Base-by-base conservation (phyloP, 78 protist species). In the Paulinella micropora region DNA sequence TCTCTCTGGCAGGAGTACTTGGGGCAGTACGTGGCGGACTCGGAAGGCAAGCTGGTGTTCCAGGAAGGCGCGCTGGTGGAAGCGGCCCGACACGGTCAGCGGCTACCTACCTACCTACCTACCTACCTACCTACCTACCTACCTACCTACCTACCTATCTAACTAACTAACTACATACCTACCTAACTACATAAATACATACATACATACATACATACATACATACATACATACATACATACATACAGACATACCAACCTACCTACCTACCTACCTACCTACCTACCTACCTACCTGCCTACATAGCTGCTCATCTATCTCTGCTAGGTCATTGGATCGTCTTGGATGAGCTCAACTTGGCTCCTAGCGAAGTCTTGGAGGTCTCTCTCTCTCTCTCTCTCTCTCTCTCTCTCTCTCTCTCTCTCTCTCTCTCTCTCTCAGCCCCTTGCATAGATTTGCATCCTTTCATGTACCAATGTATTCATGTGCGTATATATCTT, bases 281-380 rank as follows among this genome's bases (percentile, higher is more conserved):
- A n/a, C n/a, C n/a, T n/a, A n/a, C n/a, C n/a, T n/a, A n/a, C n/a
- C n/a, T n/a, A n/a, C n/a, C n/a, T n/a, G n/a, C n/a, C n/a, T n/a
- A n/a, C n/a, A n/a, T n/a, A n/a, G n/a, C n/a, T n/a, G n/a, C n/a
- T n/a, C n/a, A n/a, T n/a, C n/a, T n/a, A n/a, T n/a, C 69, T 6
- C 69, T 41, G 31, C 69, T 3, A 6, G 69, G 69, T 3, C 87
- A 36, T 89, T 99, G 99, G 99, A 87, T 99, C 0, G 95, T 98
- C 0, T 91, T 99, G 37, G 99, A 99, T 83, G 99, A 99, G 93
- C 94, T 99, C 85, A 99, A 99, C 91, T 86, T 99, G 2, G 99
- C 99, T n/a, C 99, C 99, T 0, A 79, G 98, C 2, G 99, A 99
- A 77, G 98, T 98, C 36, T 93, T 98, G 4, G 99, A 98, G 92